Evolutionary conservation across 768 basidiomycete species (phyloP).

Genomic region (Baorangia bicolor): DNA sequence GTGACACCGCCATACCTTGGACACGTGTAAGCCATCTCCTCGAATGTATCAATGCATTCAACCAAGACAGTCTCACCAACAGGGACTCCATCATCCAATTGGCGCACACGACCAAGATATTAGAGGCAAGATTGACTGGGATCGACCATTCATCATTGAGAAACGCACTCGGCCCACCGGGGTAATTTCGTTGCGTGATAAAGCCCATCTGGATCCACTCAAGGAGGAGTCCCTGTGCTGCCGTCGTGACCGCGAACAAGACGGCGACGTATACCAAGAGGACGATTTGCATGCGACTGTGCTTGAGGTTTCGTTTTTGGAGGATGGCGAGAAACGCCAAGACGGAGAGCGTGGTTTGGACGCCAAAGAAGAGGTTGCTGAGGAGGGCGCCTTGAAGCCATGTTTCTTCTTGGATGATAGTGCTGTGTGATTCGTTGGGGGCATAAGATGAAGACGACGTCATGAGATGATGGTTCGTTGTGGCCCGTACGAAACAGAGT

Average conservation of each 20-base stretch:
- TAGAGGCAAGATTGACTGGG: not conserved
- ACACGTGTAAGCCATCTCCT: not conserved
- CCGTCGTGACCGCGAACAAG: slow-evolving; percentile 16
- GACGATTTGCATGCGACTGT: not conserved
- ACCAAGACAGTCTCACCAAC: not conserved
- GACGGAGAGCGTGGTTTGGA: slow-evolving; percentile 1
- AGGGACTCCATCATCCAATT: slow-evolving; percentile 13
- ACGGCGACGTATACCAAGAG: slow-evolving; percentile 1
- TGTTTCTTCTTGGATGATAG: slow-evolving; percentile 8
- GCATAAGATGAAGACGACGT: not conserved
- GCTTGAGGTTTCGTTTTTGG: not conserved
- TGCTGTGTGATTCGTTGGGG: not conserved
- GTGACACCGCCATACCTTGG: slow-evolving; percentile 47
- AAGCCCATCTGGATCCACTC: slow-evolving; percentile 25
- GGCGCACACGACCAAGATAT: not conserved
- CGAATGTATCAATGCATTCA: not conserved
- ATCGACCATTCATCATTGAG: slow-evolving; percentile 8
- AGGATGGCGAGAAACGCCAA: slow-evolving; percentile 2
- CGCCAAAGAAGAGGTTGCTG: slow-evolving; percentile 14
- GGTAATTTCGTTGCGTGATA: slow-evolving; percentile 28
- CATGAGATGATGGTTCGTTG: not conserved
- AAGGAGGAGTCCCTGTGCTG: slow-evolving; percentile 5
- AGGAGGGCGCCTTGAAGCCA: slow-evolving; percentile 13
- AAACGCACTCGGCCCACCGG: slow-evolving; percentile 30
- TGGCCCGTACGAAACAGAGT: not conserved